phyloP scores from a whole-genome alignment of 768 basidiomycete species.

The Fomitopsis pulvina region DNA sequence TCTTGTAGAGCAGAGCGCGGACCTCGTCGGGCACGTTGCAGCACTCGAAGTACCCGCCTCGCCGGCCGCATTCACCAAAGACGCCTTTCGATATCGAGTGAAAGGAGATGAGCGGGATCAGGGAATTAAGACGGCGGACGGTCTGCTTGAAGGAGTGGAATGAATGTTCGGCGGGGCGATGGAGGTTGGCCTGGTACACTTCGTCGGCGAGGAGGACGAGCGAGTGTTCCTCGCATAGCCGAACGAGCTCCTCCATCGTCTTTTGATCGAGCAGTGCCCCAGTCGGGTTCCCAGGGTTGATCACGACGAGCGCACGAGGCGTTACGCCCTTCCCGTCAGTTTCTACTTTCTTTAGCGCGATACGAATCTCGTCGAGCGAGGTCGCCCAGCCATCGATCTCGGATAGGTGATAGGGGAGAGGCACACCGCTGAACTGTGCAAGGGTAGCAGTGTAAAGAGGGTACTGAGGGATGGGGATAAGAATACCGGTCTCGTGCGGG shows the following conservation, averaged over 20 bases:
- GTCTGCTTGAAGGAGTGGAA: conserved; percentile 95
- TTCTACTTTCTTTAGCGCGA: conserved; percentile 58
- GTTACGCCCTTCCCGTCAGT: conserved; percentile 38
- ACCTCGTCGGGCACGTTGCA: conserved; percentile 75
- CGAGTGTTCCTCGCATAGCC: conserved; percentile 75
- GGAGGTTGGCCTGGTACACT: conserved; percentile 96
- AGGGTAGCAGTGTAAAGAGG: conserved; percentile 95
- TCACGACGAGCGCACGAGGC: conserved; percentile 87
- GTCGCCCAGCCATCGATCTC: conserved; percentile 82
- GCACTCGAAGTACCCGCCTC: conserved; percentile 95
- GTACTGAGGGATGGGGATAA: conserved; percentile 98
- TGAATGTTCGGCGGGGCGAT: conserved; percentile 53
- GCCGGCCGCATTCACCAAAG: conserved; percentile 92
- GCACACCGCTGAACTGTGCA: conserved; percentile 72
- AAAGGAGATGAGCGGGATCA: conserved; percentile 85
- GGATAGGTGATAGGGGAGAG: conserved; percentile 86
- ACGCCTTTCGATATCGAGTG: conserved; percentile 98
- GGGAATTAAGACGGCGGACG: conserved; percentile 58
- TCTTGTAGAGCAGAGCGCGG: conserved; percentile 89
- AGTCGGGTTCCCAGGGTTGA: conserved; percentile 98
- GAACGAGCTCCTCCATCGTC: conserved; percentile 72
- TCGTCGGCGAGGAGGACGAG: conserved; percentile 95
- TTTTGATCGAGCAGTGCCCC: conserved; percentile 71
- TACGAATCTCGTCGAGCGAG: conserved; percentile 56
- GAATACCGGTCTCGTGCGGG: conserved; percentile 60